Conservation (phyloP, 345 rosid species). For the Nephelium lappaceum region DNA sequence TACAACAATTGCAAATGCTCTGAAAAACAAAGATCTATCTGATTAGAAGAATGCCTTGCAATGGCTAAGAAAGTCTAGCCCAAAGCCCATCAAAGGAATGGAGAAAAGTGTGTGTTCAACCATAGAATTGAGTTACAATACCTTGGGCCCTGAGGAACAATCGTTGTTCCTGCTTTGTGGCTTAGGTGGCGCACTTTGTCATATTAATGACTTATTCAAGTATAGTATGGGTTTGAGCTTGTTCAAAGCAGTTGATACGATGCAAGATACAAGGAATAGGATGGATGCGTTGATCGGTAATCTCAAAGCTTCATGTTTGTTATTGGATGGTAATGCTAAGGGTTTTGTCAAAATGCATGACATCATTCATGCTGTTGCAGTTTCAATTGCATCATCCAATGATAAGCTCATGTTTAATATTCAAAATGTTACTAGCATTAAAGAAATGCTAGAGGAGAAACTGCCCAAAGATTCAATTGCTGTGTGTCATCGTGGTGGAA, state of each 20-base stretch:
- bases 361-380: conserved; percentile 16
- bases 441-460: not conserved
- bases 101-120: not conserved
- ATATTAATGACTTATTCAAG: conserved; percentile 1
- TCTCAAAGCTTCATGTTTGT: conserved; percentile 28
- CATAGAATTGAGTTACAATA: not conserved
- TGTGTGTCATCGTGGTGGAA: not conserved
- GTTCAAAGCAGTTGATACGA: not conserved
- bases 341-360: conserved; percentile 28
- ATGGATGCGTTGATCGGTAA: not conserved
- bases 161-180: not conserved
- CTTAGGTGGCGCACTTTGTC: not conserved
- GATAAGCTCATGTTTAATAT: not conserved
- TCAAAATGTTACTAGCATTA: not conserved
- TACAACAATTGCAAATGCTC: conserved; percentile 12
- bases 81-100: not conserved
- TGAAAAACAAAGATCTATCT: not conserved
- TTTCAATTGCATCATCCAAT: conserved; percentile 12
- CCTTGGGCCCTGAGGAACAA: not conserved
- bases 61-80: not conserved
- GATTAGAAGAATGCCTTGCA: conserved; percentile 15
- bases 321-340: not conserved
- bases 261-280: conserved; percentile 7
- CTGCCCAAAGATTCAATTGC: not conserved
- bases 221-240: conserved; percentile 24